Base-by-base conservation (phyloP, 768 basidiomycete genomes). In the Naematelia encephala region DNA sequence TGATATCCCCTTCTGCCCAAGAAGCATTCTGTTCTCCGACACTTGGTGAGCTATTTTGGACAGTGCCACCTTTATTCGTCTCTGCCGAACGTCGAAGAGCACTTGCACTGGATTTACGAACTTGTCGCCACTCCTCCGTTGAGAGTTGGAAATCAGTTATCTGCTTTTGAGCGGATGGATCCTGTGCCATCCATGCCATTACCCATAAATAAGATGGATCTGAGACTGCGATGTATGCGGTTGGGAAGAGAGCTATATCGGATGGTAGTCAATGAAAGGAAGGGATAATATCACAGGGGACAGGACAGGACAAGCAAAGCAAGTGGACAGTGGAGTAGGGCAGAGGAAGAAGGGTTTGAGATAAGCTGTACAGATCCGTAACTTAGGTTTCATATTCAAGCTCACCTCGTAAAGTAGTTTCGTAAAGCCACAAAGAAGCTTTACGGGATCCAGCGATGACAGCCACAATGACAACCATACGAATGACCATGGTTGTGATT, bases 131-230 rank as follows among this genome's bases (percentile, higher is more conserved):
- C 22, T 69, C 59, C 2, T 47, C 26, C 8, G 68, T 67, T 4
- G 60, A 57, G 3, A 70, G 49, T 34, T 64, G 58, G 56, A 68
- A 70, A 52, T 64, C 54, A 14, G 49, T 39, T 45, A 70, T 61
- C 27, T 70, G 69, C 0, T 43, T 23, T 45, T 66, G 69, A 13
- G 56, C 66, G 13, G 49, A 46, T 14, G 59, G 50, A 46, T 68
- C 66, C 57, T 68, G 69, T 8, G 69, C 66, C 8, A 70, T 42
- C 50, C 56, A 70, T 5, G 69, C 57, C 46, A 57, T 63, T 14
- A 70, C 54, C 66, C 69, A 70, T 16, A 45, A n/a, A 53, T 60
- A 70, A 19, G 69, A 47, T 10, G 61, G 61, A 29, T 70, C 66
- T 5, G 42, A 19, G 27, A 25, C 46, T n/a, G 52, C 21, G 28